Evolutionary conservation across 2,329 filamentous ascomycete genomes (phyloP).

Genomic region (Dactylellina cionopaga): DNA sequence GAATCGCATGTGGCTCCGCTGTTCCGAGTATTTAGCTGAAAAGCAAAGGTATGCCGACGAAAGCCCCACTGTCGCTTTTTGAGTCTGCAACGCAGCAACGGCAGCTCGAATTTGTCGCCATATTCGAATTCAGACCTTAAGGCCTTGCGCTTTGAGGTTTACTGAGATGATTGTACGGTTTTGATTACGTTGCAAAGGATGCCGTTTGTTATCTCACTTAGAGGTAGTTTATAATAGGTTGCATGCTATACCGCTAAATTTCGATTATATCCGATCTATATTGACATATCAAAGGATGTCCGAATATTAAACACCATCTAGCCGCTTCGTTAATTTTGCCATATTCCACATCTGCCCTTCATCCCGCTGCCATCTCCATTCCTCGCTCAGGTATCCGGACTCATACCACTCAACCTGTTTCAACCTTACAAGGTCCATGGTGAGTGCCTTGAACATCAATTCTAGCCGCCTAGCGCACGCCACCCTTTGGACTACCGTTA

Average conservation of each 20-base stretch:
- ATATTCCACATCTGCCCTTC: neutral
- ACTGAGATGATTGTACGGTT: too few relatives aligned
- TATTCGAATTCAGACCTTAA: too few relatives aligned
- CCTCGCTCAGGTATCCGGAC: slow-evolving; percentile 3
- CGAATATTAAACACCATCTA: neutral
- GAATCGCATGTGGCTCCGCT: too few relatives aligned
- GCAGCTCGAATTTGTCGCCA: neutral
- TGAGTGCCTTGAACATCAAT: neutral
- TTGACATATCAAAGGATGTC: neutral
- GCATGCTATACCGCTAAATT: too few relatives aligned
- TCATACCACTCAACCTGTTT: slow-evolving; percentile 18
- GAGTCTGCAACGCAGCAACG: too few relatives aligned
- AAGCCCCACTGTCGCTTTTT: too few relatives aligned
- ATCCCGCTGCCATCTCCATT: slow-evolving; percentile 5
- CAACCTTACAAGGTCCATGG: neutral
- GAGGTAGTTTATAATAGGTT: too few relatives aligned
- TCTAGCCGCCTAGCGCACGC: neutral
- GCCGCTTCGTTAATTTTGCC: neutral
- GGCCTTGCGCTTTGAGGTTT: too few relatives aligned
- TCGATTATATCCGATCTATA: neutral
- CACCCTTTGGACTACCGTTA: slow-evolving; percentile 3
- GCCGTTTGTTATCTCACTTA: too few relatives aligned
- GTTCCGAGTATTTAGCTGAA: too few relatives aligned
- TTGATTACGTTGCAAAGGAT: too few relatives aligned
- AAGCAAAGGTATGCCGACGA: too few relatives aligned